Percentiles rank a stretch among this genome's conserved stretches.
Conservation (phyloP, 2,329 filamentous ascomycete genomes). For the Alternaria novae-zelandiae region DNA sequence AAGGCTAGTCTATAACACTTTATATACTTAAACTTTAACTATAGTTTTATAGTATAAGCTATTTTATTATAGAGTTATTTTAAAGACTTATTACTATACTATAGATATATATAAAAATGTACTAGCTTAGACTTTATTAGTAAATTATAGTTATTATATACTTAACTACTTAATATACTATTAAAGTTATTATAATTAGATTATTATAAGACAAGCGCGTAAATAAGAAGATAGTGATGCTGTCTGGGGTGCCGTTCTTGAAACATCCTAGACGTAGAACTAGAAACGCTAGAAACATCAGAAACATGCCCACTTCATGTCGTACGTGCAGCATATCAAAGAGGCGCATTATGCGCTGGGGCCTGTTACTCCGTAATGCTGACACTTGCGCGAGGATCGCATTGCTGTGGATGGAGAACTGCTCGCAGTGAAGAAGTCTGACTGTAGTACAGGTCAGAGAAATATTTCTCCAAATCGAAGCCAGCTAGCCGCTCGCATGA, state of each 20-base stretch:
- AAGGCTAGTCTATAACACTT: too few relatives aligned
- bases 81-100: too few relatives aligned
- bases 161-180: too few relatives aligned
- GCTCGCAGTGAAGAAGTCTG: not conserved
- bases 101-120: too few relatives aligned
- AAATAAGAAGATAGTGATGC: not conserved
- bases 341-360: not conserved
- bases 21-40: too few relatives aligned
- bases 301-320: constrained; percentile 8
- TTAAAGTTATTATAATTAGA: too few relatives aligned
- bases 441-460: not conserved
- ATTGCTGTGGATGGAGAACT: not conserved
- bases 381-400: not conserved
- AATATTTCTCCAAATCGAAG: not conserved
- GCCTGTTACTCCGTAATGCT: not conserved
- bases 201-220: too few relatives aligned
- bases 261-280: constrained; percentile 36
- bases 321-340: not conserved
- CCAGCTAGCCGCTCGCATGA: not conserved
- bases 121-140: too few relatives aligned
- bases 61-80: too few relatives aligned
- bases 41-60: too few relatives aligned
- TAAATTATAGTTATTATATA: too few relatives aligned
- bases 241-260: constrained; percentile 13
- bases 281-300: constrained; percentile 13